Evolutionary conservation across 2,329 filamentous ascomycete genomes (phyloP).

Genomic region (Colletotrichum zoysiae): DNA sequence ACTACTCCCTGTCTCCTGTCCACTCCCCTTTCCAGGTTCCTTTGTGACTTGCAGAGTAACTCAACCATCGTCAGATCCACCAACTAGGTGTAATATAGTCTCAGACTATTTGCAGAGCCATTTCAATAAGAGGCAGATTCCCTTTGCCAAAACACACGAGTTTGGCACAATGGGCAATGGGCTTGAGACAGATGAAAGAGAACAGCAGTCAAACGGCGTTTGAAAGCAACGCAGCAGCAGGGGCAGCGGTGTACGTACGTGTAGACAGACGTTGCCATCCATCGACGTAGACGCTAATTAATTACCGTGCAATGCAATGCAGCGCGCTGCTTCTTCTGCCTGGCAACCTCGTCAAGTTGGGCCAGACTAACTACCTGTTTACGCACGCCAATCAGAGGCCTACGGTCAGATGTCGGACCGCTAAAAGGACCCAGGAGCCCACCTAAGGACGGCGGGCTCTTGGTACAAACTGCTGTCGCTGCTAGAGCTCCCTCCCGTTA

Average conservation of each 20-base stretch:
- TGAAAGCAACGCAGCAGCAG: neutral
- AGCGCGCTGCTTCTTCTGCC: conserved; percentile 3
- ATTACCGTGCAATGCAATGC: neutral
- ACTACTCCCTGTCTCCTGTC: conserved; percentile 9
- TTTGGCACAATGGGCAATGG: conserved; percentile 1
- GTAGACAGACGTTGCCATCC: conserved; percentile 24
- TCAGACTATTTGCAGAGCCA: conserved; percentile 32
- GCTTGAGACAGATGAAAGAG: conserved; percentile 29
- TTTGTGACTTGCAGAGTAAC: conserved; percentile 18
- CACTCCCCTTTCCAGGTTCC: conserved; percentile 13
- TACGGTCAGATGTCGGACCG: conserved; percentile 18
- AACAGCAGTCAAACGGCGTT: conserved; percentile 27
- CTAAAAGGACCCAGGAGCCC: conserved; percentile 13
- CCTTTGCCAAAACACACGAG: conserved; percentile 22
- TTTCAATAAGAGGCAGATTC: conserved; percentile 33
- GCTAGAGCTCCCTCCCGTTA: conserved; percentile 9
- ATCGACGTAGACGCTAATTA: conserved; percentile 1
- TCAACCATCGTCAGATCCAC: conserved; percentile 32
- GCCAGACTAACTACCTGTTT: neutral
- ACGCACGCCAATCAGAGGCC: conserved; percentile 1
- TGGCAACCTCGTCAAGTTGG: conserved; percentile 15
- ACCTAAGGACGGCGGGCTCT: conserved; percentile 20
- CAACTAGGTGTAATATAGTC: conserved; percentile 10
- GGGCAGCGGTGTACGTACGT: conserved; percentile 24
- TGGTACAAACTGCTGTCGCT: conserved; percentile 37